Percentiles rank a stretch among this genome's conserved stretches.
Evolutionary conservation across 768 basidiomycete species (phyloP).

Genomic region (Mycena alexandri): DNA sequence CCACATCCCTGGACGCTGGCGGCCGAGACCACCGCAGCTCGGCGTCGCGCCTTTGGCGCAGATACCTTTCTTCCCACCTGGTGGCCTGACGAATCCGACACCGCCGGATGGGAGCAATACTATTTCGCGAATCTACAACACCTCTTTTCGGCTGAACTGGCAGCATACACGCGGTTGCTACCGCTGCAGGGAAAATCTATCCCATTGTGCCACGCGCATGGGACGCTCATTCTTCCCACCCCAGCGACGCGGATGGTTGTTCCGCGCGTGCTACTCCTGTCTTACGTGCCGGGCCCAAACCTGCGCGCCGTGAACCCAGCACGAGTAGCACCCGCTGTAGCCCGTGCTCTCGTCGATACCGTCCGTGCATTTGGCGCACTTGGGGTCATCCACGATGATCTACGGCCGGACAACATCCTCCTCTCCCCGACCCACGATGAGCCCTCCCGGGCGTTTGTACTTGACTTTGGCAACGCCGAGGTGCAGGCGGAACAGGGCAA

Average conservation of each 20-base stretch:
- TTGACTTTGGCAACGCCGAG: slow-evolving; percentile 37
- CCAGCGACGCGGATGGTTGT: slow-evolving; percentile 29
- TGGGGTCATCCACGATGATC: slow-evolving; percentile 37
- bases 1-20: slow-evolving; percentile 37
- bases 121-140: slow-evolving; percentile 31
- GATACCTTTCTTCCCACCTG: slow-evolving; percentile 27
- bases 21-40: slow-evolving; percentile 33
- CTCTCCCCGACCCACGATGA: slow-evolving; percentile 25
- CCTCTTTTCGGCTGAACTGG: slow-evolving; percentile 32
- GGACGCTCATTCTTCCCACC: slow-evolving; percentile 23
- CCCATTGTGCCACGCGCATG: slow-evolving; percentile 32
- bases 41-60: slow-evolving; percentile 28
- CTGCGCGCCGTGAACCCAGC: slow-evolving; percentile 32
- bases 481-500: slow-evolving; percentile 29
- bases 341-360: slow-evolving; percentile 32
- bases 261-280: slow-evolving; percentile 35
- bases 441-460: slow-evolving; percentile 19
- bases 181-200: slow-evolving; percentile 35
- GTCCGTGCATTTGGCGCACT: slow-evolving; percentile 30
- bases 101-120: slow-evolving; percentile 37
- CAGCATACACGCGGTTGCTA: slow-evolving; percentile 31
- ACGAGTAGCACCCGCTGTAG: slow-evolving; percentile 16
- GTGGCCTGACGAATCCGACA: slow-evolving; percentile 36
- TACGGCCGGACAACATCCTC: slow-evolving; percentile 34
- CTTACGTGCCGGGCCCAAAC: slow-evolving; percentile 30